phyloP scores from a whole-genome alignment of 108 stramenopile genomes.

The Nitzschia putrida region DNA sequence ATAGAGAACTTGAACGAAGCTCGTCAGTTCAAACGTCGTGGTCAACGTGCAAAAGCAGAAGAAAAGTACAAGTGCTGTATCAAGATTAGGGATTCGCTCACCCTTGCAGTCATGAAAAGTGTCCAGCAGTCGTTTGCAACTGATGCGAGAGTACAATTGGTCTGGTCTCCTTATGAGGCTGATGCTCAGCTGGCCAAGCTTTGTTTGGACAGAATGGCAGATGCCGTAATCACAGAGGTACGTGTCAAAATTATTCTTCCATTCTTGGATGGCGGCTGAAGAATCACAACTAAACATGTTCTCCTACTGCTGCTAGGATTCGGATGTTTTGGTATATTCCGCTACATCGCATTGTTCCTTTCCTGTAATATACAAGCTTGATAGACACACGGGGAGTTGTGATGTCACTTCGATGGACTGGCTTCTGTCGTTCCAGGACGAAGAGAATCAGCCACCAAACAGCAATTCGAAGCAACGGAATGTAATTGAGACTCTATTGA shows the following conservation, averaged over 20 bases:
- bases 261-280: background rate
- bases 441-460: background rate
- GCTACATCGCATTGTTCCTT: constrained; percentile 57
- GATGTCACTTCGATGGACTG: constrained; percentile 81
- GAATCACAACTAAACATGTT: background rate
- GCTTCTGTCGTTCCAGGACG: constrained; percentile 48
- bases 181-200: constrained; percentile 94
- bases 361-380: constrained; percentile 84
- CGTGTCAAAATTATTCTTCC: background rate
- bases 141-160: constrained; percentile 50
- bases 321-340: constrained; percentile 81
- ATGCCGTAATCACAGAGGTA: constrained; percentile 90
- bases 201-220: constrained; percentile 66
- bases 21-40: constrained; percentile 37
- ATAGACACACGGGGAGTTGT: constrained; percentile 68
- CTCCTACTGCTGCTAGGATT: constrained; percentile 43
- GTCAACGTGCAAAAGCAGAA: constrained; percentile 54
- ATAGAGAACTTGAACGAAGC: constrained; percentile 67
- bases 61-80: constrained; percentile 76
- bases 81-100: constrained; percentile 62
- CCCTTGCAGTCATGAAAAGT: constrained; percentile 49
- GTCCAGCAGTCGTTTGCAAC: constrained; percentile 14
- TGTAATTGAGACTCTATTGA: constrained; percentile 50
- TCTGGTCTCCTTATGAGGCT: constrained; percentile 95
- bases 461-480: constrained; percentile 18